Conservation (phyloP, 2,329 filamentous ascomycete species). For the Venturia aucupariae region DNA sequence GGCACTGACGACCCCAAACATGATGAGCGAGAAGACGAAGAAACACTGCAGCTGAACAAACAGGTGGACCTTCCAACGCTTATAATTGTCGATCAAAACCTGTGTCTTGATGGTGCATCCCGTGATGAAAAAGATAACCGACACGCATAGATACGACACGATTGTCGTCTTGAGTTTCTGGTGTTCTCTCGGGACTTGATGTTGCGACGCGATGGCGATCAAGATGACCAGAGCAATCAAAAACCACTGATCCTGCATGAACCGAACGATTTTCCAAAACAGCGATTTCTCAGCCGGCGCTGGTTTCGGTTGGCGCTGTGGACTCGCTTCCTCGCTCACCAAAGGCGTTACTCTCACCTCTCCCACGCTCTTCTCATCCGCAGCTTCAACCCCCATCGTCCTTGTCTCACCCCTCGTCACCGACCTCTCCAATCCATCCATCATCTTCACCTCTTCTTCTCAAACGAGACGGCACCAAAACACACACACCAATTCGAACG, state of each 20-base stretch:
- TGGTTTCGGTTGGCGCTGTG: background rate
- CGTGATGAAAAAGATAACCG: constrained; percentile 61
- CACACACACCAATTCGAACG: too few relatives aligned
- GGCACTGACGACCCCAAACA: constrained; percentile 47
- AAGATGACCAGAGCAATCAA: constrained; percentile 50
- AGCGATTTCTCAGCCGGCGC: background rate
- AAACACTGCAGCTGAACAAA: constrained; percentile 61
- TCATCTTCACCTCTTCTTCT: background rate
- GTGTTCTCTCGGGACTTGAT: constrained; percentile 47
- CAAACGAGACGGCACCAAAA: too few relatives aligned
- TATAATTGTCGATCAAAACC: constrained; percentile 51
- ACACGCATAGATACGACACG: constrained; percentile 59
- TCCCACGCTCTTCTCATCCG: background rate
- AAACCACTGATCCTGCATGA: constrained; percentile 46
- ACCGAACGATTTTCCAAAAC: background rate
- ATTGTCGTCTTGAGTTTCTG: constrained; percentile 40
- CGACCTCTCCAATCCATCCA: background rate
- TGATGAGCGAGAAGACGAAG: constrained; percentile 53
- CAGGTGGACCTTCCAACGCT: constrained; percentile 59
- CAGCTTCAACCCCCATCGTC: background rate
- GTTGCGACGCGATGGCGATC: constrained; percentile 45
- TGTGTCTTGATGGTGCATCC: constrained; percentile 58
- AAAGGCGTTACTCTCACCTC: background rate
- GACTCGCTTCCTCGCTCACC: background rate
- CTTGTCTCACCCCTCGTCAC: background rate